Base-by-base conservation (phyloP, 2,329 filamentous ascomycete genomes). In the Fusarium metavorans region DNA sequence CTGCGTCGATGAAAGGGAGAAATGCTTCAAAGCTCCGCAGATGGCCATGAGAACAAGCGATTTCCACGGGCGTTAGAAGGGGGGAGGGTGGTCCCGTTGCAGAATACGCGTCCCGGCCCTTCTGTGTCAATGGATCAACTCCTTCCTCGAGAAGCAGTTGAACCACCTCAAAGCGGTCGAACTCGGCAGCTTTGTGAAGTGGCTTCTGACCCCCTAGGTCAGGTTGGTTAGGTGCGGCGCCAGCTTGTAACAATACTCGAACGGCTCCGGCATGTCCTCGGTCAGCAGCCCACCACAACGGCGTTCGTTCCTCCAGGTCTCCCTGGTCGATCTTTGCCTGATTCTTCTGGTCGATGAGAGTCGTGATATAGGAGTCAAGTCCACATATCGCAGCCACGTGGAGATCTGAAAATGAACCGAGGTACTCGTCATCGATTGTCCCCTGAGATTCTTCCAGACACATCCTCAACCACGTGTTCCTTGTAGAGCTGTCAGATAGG, bases 101-200 rank as follows among this genome's bases (percentile, higher is more conserved):
- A 56, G 11, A 16, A 20, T n/a, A 13, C 11, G n/a, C 8, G 7
- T 50, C 39, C 5, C 14, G 23, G 6, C 74, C 77, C 63, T 81
- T 83, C 4, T 61, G 14, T 0, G 80, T 80, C 6, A 82, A 59
- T 0, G 83, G 81, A 41, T 82, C 69, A 1, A 83, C 81, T 13
- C 84, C 84, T 25, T 58, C 30, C 54, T 54, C 48, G 13, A 72
- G 11, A 20, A 72, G 69, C 7, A 69, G 30, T 18, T 68, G 27
- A 20, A 72, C 30, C 32, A 66, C 65, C 11, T 69, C 34, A 23
- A 23, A 34, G 23, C 25, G 20, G n/a, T 45, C 23, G 10, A 70
- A 76, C 5, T 7, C 67, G 4, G 82, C 82, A 7, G 84, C 83
- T 27, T 69, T 8, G 61, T 85, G 82, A 2, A 86, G 67, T 7